Conservation (phyloP, 768 basidiomycete species). For the Serendipita indica region DNA sequence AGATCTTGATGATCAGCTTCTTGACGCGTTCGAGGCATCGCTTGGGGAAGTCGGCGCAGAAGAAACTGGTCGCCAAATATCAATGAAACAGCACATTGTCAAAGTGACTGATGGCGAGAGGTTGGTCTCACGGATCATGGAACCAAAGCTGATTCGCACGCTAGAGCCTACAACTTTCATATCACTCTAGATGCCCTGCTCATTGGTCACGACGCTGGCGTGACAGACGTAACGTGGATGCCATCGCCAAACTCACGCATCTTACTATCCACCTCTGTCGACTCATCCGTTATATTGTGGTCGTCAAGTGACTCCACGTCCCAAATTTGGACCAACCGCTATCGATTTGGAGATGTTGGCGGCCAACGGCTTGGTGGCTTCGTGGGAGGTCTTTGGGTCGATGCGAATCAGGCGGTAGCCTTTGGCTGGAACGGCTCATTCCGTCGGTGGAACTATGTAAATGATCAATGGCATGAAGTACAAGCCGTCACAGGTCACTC, state of each 20-base stretch:
- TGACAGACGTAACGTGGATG: slow-evolving; percentile 82
- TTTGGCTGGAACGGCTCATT: slow-evolving; percentile 94
- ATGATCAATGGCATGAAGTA: slow-evolving; percentile 48
- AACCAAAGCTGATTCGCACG: background rate
- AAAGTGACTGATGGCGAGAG: slow-evolving; percentile 36
- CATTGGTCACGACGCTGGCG: slow-evolving; percentile 87
- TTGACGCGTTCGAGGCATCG: slow-evolving; percentile 80
- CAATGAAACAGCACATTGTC: slow-evolving; percentile 71
- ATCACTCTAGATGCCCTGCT: slow-evolving; percentile 89
- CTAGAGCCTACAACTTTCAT: slow-evolving; percentile 42
- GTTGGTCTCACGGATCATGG: slow-evolving; percentile 21
- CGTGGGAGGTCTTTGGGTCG: slow-evolving; percentile 75
- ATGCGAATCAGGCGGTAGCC: slow-evolving; percentile 45
- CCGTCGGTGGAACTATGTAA: slow-evolving; percentile 60
- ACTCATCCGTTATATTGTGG: slow-evolving; percentile 94
- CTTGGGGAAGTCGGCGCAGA: slow-evolving; percentile 52
- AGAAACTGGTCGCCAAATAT: slow-evolving; percentile 74
- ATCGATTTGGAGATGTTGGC: slow-evolving; percentile 91
- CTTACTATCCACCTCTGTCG: slow-evolving; percentile 84
- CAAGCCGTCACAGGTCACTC: slow-evolving; percentile 79
- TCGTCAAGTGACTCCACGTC: slow-evolving; percentile 49
- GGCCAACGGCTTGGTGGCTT: slow-evolving; percentile 84
- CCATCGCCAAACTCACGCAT: slow-evolving; percentile 31
- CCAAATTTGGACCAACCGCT: slow-evolving; percentile 78
- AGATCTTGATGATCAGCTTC: slow-evolving; percentile 49